Percentiles rank a stretch among this genome's conserved stretches.
phyloP scores from a whole-genome alignment of 1,284 basidiomycete genomes.

The Puccinia novopanici region DNA sequence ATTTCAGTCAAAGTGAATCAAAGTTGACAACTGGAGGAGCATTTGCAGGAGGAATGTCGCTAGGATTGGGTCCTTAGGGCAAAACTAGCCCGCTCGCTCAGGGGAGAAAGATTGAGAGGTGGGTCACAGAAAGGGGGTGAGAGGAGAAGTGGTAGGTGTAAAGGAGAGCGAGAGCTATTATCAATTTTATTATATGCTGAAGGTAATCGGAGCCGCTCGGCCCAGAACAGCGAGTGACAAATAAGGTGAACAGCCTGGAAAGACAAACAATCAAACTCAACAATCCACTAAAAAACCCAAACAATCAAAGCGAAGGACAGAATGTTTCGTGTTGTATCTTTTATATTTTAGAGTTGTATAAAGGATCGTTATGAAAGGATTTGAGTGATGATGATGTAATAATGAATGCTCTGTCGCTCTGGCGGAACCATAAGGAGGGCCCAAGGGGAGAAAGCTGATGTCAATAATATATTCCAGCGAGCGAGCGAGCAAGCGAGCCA shows the following conservation, averaged over 20 bases:
- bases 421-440: background rate
- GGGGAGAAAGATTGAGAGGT: background rate
- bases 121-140: slow-evolving; percentile 3
- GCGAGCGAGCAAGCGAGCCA: background rate
- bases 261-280: slow-evolving; percentile 20
- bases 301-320: slow-evolving; percentile 18
- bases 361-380: background rate
- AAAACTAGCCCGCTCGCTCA: slow-evolving; percentile 10
- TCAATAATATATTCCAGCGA: no score
- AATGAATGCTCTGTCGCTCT: no score
- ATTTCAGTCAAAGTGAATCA: background rate
- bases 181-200: background rate
- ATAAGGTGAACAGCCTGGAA: slow-evolving; percentile 7
- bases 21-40: background rate
- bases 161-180: background rate
- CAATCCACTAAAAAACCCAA: slow-evolving; percentile 4
- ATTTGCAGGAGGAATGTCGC: slow-evolving; percentile 7
- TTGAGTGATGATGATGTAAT: no score
- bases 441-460: no score
- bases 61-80: background rate
- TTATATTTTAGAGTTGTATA: background rate
- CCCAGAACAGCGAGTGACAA: slow-evolving; percentile 5
- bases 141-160: background rate
- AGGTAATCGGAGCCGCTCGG: background rate
- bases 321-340: background rate